Base-by-base conservation (phyloP, 768 basidiomycete species). In the Pleurotus tuoliensis region DNA sequence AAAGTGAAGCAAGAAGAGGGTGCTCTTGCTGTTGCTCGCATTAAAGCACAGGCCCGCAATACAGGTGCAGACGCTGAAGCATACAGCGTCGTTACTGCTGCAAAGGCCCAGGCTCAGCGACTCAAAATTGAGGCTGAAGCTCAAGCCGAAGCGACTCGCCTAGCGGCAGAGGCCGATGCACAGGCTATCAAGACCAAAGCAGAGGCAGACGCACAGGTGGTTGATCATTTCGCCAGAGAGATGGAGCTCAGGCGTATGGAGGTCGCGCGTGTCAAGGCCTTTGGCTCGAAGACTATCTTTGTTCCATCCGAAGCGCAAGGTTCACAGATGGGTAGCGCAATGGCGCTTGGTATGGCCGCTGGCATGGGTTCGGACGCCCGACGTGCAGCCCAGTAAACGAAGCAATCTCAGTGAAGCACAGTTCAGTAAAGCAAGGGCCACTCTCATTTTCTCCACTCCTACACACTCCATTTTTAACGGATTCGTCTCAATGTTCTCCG, bases 1-100 rank as follows among this genome's bases (percentile, higher is more conserved):
- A 87, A 87, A 67, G 86, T 92, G 64, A 92, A 92, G 71, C 86
- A 89, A 63, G 88, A 92, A 67, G 84, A 93, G 69, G 91, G 90
- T 62, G 77, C 86, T 13, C 78, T 92, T 48, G 74, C 85, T 8
- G 91, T 92, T 9, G 85, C 90, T 15, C 82, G 80, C 44, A 90
- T 92, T 73, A 88, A 85, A 64, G 88, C 87, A 1, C 78, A 88
- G 67, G 59, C 82, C 4, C 81, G 76, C 44, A 80, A 78, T 58
- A 81, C 90, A 0, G 74, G 85, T 69, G 84, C 90, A 13, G 90
- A 92, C 66, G 76, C 88, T 0, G 82, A 89, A 45, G 90, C 89
- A 0, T 92, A 92, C 66, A 74, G 79, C 52, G 76, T 88, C 56
- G 81, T 92, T 54, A 82, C 90, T 4, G 84, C 82, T 8, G 90